Evolutionary conservation across 148 eudicot genomes (phyloP), one percentile per base, ranked within the genome.

Genomic region (Spergularia bocconei): DNA sequence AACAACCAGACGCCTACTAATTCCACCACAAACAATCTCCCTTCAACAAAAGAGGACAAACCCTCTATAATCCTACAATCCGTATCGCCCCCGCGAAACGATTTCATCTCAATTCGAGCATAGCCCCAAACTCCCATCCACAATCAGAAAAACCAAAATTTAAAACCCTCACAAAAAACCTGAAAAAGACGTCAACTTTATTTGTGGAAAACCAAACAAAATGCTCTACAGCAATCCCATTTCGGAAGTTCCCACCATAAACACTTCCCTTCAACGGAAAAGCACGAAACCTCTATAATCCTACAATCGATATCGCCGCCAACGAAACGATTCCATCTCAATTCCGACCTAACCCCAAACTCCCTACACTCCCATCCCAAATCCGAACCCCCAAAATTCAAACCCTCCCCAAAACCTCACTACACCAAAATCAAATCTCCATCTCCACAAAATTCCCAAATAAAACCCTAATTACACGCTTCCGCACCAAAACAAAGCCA

Each of bases 401-500:
- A 59, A 13, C 11, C 48, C 48, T 44, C 7, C 8, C 48, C 7
- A 44, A 23, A 59, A 58, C 62, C 3, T 19, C 33, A 11, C 21
- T 8, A 58, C 20, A n/a, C 25, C 62, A 58, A 58, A 20, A 4
- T 3, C 63, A 59, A 29, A 59, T 59, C 63, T 21, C 63, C 29
- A 11, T 10, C 63, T 20, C 33, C 63, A 57, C 63, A 5, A 10
- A 59, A 59, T 2, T 11, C 21, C 21, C 47, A 16, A 29, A 63
- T 13, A 11, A 19, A 44, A 44, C 54, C 54, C 70, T 67, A 67
- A 17, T 44, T 44, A 16, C 2, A 44, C 9, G 6, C 19, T 13
- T 0, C 11, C 33, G 15, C 54, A 67, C 55, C 55, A 48, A 12
- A 67, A 47, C 15, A 53, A 72, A 69, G 14, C 77, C 77, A 44